A percentile compares a stretch with the other conserved stretches of the same genome.
Evolutionary conservation across 2,329 filamentous ascomycete genomes (phyloP).

Genomic region (Apiospora sp.): DNA sequence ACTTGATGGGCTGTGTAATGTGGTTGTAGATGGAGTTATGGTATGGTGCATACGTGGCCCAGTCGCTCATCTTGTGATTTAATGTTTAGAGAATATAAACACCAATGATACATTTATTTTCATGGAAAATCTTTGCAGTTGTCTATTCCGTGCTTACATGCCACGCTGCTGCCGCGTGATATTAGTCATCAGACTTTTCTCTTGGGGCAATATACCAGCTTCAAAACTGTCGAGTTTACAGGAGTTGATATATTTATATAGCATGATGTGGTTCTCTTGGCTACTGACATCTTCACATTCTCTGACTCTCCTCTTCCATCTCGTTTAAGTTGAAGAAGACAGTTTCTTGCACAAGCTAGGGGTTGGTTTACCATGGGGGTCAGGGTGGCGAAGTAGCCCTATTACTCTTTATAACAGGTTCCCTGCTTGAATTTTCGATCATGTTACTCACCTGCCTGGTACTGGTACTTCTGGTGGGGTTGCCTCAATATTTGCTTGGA

Average conservation of each 20-base stretch:
- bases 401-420: neutral
- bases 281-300: neutral
- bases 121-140: neutral
- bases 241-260: neutral
- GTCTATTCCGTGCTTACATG: neutral
- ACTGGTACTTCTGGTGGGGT: neutral
- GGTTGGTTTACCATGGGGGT: neutral
- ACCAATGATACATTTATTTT: neutral
- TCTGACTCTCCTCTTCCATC: neutral
- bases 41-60: neutral
- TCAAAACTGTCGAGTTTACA: neutral
- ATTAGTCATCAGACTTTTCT: neutral
- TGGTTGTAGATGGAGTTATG: neutral
- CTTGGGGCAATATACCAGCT: neutral
- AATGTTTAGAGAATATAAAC: neutral
- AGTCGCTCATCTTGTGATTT: neutral
- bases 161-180: neutral
- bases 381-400: neutral
- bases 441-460: neutral
- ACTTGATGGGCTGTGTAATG: neutral
- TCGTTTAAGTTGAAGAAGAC: neutral
- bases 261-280: neutral
- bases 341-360: neutral
- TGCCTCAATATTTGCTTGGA: neutral
- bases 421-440: no score